Evolutionary conservation across 768 basidiomycete species (phyloP).

Genomic region (Lanmaoa pseudosensibilis): DNA sequence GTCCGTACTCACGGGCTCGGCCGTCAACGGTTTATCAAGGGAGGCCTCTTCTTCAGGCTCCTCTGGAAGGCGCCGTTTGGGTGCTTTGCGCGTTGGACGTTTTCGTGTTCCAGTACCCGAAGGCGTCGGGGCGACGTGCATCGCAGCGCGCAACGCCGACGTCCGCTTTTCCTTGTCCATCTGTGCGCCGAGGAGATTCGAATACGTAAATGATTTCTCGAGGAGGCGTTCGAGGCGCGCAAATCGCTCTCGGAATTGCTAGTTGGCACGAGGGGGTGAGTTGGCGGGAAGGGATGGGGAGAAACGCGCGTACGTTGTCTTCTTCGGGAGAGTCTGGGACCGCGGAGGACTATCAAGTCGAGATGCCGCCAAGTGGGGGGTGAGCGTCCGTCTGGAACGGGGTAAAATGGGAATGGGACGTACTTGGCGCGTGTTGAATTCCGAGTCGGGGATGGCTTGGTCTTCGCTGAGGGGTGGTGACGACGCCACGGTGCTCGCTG

Average conservation of each 20-base stretch:
- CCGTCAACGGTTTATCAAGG: constrained; percentile 15
- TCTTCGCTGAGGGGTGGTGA: no score
- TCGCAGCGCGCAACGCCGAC: constrained; percentile 29
- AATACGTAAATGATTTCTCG: constrained; percentile 75
- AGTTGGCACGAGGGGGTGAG: background rate
- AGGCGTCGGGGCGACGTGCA: constrained; percentile 19
- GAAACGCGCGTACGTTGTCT: constrained; percentile 16
- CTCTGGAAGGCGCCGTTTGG: constrained; percentile 13
- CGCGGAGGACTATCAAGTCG: constrained; percentile 15
- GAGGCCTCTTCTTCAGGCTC: constrained; percentile 1
- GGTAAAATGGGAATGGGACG: background rate
- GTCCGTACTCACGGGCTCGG: background rate
- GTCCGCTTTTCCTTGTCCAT: constrained; percentile 62
- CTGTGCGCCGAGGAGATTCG: constrained; percentile 64
- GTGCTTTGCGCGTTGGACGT: constrained; percentile 11
- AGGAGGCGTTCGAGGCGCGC: constrained; percentile 63
- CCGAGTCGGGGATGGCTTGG: background rate
- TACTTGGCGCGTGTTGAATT: constrained; percentile 19
- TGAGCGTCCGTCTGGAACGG: background rate
- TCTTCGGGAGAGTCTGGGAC: constrained; percentile 17
- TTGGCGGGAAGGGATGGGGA: background rate
- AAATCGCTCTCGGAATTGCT: constrained; percentile 54
- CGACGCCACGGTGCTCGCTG: no score
- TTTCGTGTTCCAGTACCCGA: constrained; percentile 6
- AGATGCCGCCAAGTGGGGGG: background rate